Percentiles rank a stretch among this genome's conserved stretches.
phyloP scores from a whole-genome alignment of 257 asterid species.

The Nyctanthes arbortristis region DNA sequence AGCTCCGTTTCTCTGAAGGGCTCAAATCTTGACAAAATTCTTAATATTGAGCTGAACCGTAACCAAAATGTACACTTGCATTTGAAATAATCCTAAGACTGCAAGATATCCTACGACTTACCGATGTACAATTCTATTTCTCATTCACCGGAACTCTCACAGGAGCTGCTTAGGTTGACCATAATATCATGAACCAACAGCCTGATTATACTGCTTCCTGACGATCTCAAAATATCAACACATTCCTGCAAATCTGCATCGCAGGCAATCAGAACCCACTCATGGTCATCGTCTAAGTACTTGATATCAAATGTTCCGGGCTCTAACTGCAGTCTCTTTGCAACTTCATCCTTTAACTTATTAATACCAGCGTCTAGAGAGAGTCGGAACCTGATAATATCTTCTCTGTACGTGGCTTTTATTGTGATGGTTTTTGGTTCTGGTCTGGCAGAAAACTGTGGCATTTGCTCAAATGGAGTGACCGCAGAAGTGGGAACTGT shows the following conservation, averaged over 20 bases:
- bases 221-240: conserved; percentile 49
- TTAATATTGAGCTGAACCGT: conserved; percentile 21
- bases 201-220: conserved; percentile 60
- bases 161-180: conserved; percentile 75
- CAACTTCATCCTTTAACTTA: conserved; percentile 73
- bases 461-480: conserved; percentile 38
- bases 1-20: conserved; percentile 9
- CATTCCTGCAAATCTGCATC: conserved; percentile 79
- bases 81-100: conserved; percentile 38
- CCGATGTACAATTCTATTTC: conserved; percentile 33
- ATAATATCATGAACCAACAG: conserved; percentile 66
- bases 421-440: conserved; percentile 62
- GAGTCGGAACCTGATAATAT: conserved; percentile 76
- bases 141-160: conserved; percentile 81
- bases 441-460: conserved; percentile 40
- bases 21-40: neutral
- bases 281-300: conserved; percentile 83
- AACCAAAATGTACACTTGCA: conserved; percentile 44
- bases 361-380: conserved; percentile 44
- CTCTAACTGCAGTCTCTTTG: conserved; percentile 75
- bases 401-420: conserved; percentile 77
- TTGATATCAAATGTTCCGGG: conserved; percentile 76
- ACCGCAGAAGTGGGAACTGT: conserved; percentile 33
- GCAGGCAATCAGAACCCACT: conserved; percentile 79
- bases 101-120: conserved; percentile 39